phyloP scores from a whole-genome alignment of 2,329 filamentous ascomycete genomes.

The Aaosphaeria arxii region DNA sequence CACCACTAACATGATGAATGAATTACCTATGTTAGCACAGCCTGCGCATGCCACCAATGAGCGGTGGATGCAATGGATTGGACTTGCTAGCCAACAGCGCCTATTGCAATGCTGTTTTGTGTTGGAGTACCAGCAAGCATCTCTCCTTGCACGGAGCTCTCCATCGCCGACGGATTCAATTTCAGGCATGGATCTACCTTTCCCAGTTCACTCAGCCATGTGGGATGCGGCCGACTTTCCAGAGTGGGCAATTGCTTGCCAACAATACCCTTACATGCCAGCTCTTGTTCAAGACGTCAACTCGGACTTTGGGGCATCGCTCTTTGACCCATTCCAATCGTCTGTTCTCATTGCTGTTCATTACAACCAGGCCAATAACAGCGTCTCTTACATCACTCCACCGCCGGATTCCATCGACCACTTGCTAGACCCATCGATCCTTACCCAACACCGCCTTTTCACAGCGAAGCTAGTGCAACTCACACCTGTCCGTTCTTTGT shows the following conservation, averaged over 20 bases:
- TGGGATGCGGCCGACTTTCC: conserved; percentile 34
- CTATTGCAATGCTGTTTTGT: conserved; percentile 42
- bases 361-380: conserved; percentile 20
- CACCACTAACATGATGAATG: conserved; percentile 14
- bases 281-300: conserved; percentile 23
- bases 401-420: conserved; percentile 17
- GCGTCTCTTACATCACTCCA: conserved; percentile 10
- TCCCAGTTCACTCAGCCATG: conserved; percentile 30
- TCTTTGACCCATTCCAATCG: conserved; percentile 35
- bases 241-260: conserved; percentile 20
- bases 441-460: conserved; percentile 28
- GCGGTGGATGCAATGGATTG: conserved; percentile 34
- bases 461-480: conserved; percentile 37
- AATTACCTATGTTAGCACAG: conserved; percentile 11
- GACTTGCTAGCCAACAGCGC: conserved; percentile 29
- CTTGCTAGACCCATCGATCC: conserved; percentile 19
- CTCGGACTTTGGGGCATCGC: conserved; percentile 5
- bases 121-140: conserved; percentile 39
- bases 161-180: conserved; percentile 13
- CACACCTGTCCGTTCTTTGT: conserved; percentile 40
- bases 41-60: conserved; percentile 10
- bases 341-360: conserved; percentile 34
- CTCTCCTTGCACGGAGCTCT: conserved; percentile 24
- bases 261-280: conserved; percentile 16
- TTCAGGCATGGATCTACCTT: conserved; percentile 34